phyloP scores from a whole-genome alignment of 2,329 filamentous ascomycete genomes.

The Fusarium burgessii region DNA sequence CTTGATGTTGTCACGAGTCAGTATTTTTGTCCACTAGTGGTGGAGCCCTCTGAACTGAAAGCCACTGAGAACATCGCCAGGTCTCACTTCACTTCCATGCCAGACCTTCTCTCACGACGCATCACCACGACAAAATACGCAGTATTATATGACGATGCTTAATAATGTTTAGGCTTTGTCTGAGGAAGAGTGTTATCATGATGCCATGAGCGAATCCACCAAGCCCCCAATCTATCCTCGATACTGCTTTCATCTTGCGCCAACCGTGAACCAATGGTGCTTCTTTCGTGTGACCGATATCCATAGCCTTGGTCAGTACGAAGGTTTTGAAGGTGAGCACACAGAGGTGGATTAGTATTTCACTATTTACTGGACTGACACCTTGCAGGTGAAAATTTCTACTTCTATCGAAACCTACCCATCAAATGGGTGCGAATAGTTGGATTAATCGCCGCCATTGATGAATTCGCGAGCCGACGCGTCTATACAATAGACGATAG shows the following conservation, averaged over 20 bases:
- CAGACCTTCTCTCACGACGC: slow-evolving; percentile 7
- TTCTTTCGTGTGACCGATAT: slow-evolving; percentile 66
- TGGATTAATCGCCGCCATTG: slow-evolving; percentile 75
- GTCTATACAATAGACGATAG: slow-evolving; percentile 74
- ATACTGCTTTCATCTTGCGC: slow-evolving; percentile 73
- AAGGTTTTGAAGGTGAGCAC: slow-evolving; percentile 64
- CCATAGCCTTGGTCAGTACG: slow-evolving; percentile 58
- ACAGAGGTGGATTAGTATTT: background rate
- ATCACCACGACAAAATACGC: slow-evolving; percentile 1
- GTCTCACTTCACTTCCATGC: slow-evolving; percentile 8
- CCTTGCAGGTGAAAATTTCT: slow-evolving; percentile 63
- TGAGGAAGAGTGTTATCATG: slow-evolving; percentile 39
- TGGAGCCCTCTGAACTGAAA: slow-evolving; percentile 5
- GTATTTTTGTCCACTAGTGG: background rate
- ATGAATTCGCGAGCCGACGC: slow-evolving; percentile 60
- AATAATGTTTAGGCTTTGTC: slow-evolving; percentile 13
- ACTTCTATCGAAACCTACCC: slow-evolving; percentile 79
- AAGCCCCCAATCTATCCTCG: slow-evolving; percentile 64
- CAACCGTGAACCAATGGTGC: slow-evolving; percentile 71
- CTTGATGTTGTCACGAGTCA: background rate
- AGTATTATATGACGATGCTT: slow-evolving; percentile 6
- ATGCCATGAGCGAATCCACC: slow-evolving; percentile 64
- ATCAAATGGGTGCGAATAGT: slow-evolving; percentile 80
- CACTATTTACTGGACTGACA: slow-evolving; percentile 14
- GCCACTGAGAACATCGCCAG: slow-evolving; percentile 14